Evolutionary conservation across 805 yeast species (phyloP), one percentile per base, ranked within the genome.

Genomic region (Schizosaccharomyces lindneri): DNA sequence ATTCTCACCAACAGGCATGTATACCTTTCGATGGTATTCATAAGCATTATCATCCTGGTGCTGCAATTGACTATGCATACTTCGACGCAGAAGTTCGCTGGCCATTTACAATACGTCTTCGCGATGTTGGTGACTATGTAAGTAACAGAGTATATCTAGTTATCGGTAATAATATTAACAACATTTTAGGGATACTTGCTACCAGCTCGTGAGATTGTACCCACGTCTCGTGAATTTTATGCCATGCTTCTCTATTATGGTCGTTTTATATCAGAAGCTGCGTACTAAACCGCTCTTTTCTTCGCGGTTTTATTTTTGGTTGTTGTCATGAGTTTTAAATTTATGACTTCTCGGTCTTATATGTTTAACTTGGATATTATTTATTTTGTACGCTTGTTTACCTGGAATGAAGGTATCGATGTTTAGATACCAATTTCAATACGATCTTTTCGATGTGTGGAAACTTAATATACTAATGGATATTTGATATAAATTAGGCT

Each of bases 1-100:
- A 87, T 69, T 75, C 79, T 36, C 93, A 87, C 24, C 70, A 81
- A 51, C 82, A 87, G 6, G 93, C 95, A 0, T 87, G 95, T 69
- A 74, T 82, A 63, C 94, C 85, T 68, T 79, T 82, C 65, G 68
- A 66, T 46, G 89, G 85, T 61, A 78, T 83, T 1, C 93, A 85
- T 69, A 89, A 93, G 1, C 84, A 83, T 21, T 29, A 41, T 5
- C 29, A 19, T 19, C 31, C 55, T 17, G 61, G 61, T 13, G 21
- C 61, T 21, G 55, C 55, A 24, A 19, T 59, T 59, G 61, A 59
- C 36, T 59, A 27, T 55, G 55, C 31, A 5, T 59, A 59, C 21
- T 43, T n/a, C 21, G 24, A 11, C n/a, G 55, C 31, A 19, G 55
- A 31, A 17, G 48, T 59, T 43, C n/a, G 13, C 15, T 59, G 61